Base-by-base conservation (phyloP, 129 eudicot genomes). In the sunflower (Helianthus annuus) region DNA sequence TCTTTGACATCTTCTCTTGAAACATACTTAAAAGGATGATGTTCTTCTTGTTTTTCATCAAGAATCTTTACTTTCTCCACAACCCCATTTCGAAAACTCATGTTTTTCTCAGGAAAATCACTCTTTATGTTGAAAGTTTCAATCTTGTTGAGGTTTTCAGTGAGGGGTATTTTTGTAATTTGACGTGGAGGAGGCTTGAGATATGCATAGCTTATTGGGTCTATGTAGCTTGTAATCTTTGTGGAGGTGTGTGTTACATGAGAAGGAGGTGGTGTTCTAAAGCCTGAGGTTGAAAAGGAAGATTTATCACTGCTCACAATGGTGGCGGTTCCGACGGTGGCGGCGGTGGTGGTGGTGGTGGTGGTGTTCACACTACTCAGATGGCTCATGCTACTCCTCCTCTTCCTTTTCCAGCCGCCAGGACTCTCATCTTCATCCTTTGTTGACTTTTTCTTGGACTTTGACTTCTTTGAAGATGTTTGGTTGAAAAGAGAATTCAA, bases 351-450 rank as follows among this genome's bases (percentile, higher is more conserved):
- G 40, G 52, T 24, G 42, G 48, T 69, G 56, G 73, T 13, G 51
- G 75, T 27, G 10, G 48, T 78, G 55, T 40, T 82, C 39, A 52
- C 73, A 62, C 83, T 85, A 4, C 73, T 68, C 64, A 90, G 82
- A 69, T 85, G 85, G 74, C 98, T 90, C 27, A 94, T 87, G 88
- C 98, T 94, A 64, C 96, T 94, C 71, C 98, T 90, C 66, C 98
- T 85, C 65, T 80, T 94, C 76, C 96, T 90, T 72, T 92, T 84
- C 72, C 86, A 81, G 56, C 81, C 77, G 54, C 83, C 60, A 3
- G 77, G 85, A 83, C 79, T 84, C 12, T 83, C 89, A 32, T 87
- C 96, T 46, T 87, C 92, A 64, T 87, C 90, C 48, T 89, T 78
- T 58, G 73, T 65, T 32, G 86, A 72, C 69, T 80, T 78, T 57